A percentile compares a stretch with the other conserved stretches of the same genome.
phyloP scores from a whole-genome alignment of 768 basidiomycete species.

The Tulasnella calospora region DNA sequence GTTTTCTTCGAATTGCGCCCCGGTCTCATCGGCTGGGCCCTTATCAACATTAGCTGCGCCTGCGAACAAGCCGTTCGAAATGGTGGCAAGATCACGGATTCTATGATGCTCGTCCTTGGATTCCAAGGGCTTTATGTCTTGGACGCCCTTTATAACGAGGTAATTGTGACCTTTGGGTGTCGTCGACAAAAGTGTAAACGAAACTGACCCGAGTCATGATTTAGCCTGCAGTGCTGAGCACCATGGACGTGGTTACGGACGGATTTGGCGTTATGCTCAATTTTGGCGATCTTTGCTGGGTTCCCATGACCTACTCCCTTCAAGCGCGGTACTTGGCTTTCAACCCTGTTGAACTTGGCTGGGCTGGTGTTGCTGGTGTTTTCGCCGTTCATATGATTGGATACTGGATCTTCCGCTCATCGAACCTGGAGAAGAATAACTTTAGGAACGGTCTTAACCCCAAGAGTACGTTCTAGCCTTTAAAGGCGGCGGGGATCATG shows the following conservation, averaged over 20 bases:
- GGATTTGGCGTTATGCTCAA: constrained; percentile 99
- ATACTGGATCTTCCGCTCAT: constrained; percentile 83
- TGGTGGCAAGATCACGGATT: constrained; percentile 64
- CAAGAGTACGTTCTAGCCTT: constrained; percentile 58
- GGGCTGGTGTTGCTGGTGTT: constrained; percentile 52
- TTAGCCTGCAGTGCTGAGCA: constrained; percentile 82
- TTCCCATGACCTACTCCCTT: constrained; percentile 89
- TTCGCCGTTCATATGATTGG: constrained; percentile 63
- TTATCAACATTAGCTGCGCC: constrained; percentile 84
- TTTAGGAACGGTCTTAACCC: constrained; percentile 92
- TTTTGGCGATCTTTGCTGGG: constrained; percentile 87
- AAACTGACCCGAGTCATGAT: background rate
- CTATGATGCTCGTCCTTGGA: constrained; percentile 80
- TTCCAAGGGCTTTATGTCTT: constrained; percentile 86
- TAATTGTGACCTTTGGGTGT: constrained; percentile 32
- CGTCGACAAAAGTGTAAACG: too few species aligned
- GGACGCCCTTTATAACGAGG: constrained; percentile 89
- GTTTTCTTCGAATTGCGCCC: constrained; percentile 79
- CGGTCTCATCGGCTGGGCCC: constrained; percentile 85
- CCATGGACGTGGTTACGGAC: constrained; percentile 96
- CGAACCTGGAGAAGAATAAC: constrained; percentile 93
- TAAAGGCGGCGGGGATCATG: background rate
- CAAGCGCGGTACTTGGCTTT: constrained; percentile 96
- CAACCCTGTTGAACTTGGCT: constrained; percentile 72
- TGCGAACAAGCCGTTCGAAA: constrained; percentile 84